phyloP scores from a whole-genome alignment of 2,329 filamentous ascomycete species.

The Claviceps sorghi region DNA sequence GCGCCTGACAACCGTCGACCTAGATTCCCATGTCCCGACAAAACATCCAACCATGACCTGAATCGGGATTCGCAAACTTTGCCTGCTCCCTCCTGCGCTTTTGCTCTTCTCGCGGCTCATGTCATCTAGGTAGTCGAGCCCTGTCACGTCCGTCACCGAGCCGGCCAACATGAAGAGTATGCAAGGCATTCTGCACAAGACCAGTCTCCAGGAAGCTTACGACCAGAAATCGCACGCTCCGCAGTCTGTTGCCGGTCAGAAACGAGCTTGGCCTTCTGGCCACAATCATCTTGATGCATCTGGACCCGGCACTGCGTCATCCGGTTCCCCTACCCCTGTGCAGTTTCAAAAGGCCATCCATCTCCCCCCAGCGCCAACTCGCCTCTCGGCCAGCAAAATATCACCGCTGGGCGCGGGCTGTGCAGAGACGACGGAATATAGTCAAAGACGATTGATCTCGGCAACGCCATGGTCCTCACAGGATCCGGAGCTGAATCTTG shows the following conservation, averaged over 20 bases:
- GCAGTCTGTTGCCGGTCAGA: constrained; percentile 31
- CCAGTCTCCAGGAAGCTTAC: constrained; percentile 34
- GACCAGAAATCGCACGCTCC: constrained; percentile 24
- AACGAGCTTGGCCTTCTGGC: constrained; percentile 24
- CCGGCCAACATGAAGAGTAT: constrained; percentile 23
- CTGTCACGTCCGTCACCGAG: neutral
- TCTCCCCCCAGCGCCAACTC: constrained; percentile 16
- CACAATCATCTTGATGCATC: constrained; percentile 5
- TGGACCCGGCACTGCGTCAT: neutral
- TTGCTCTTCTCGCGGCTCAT: neutral
- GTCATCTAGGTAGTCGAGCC: neutral
- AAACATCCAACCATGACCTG: neutral
- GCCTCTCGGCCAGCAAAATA: constrained; percentile 32
- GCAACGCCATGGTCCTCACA: constrained; percentile 37
- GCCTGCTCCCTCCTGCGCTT: neutral
- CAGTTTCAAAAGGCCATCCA: constrained; percentile 21
- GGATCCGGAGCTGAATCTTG: constrained; percentile 45
- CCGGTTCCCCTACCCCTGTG: constrained; percentile 6
- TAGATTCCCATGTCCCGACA: neutral
- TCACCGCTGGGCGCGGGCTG: constrained; percentile 15
- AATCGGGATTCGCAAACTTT: neutral
- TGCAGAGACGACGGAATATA: constrained; percentile 33
- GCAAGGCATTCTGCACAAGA: constrained; percentile 31
- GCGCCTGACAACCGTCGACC: neutral
- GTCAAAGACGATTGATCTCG: constrained; percentile 36